Evolutionary conservation across 2,329 filamentous ascomycete genomes (phyloP).

Genomic region (Cytospora mali): DNA sequence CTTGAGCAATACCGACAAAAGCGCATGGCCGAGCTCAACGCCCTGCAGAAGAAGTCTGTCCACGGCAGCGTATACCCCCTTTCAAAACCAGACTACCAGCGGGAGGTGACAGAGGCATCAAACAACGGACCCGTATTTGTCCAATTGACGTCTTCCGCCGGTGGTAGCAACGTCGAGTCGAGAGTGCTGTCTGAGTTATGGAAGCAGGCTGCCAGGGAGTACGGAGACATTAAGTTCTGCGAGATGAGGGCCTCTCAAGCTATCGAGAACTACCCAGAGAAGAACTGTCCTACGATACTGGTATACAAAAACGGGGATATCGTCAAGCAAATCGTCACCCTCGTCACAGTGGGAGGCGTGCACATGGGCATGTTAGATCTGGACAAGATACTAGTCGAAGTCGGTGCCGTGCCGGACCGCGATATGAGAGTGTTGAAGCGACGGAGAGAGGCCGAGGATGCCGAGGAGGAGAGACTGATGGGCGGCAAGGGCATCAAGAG

Average conservation of each 20-base stretch:
- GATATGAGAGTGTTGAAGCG: constrained; percentile 76
- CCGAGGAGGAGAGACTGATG: constrained; percentile 58
- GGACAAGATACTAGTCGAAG: constrained; percentile 77
- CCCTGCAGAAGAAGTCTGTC: constrained; percentile 72
- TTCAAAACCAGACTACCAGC: constrained; percentile 90
- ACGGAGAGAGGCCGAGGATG: constrained; percentile 61
- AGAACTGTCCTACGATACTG: constrained; percentile 91
- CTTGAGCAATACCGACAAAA: constrained; percentile 86
- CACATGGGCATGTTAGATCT: constrained; percentile 73
- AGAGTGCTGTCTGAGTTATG: constrained; percentile 82
- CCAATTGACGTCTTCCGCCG: constrained; percentile 73
- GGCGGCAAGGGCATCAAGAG: constrained; percentile 52
- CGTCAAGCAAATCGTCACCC: constrained; percentile 85
- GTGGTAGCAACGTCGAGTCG: constrained; percentile 80
- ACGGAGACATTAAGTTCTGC: constrained; percentile 95
- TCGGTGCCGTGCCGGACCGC: constrained; percentile 76
- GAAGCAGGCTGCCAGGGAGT: constrained; percentile 80
- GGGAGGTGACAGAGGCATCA: constrained; percentile 90
- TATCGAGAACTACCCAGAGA: constrained; percentile 94
- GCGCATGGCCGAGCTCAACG: constrained; percentile 79
- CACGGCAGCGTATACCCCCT: constrained; percentile 92
- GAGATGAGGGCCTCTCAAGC: constrained; percentile 91
- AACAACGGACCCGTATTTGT: constrained; percentile 71
- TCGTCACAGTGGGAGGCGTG: constrained; percentile 75
- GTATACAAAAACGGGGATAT: constrained; percentile 94